Percentiles rank a stretch among this genome's conserved stretches.
These are phyloP conservation scores for Trichoderma orchidacearum DNA, from an alignment of 495 filamentous ascomycete species.

Conservation along the genomic window DNA sequence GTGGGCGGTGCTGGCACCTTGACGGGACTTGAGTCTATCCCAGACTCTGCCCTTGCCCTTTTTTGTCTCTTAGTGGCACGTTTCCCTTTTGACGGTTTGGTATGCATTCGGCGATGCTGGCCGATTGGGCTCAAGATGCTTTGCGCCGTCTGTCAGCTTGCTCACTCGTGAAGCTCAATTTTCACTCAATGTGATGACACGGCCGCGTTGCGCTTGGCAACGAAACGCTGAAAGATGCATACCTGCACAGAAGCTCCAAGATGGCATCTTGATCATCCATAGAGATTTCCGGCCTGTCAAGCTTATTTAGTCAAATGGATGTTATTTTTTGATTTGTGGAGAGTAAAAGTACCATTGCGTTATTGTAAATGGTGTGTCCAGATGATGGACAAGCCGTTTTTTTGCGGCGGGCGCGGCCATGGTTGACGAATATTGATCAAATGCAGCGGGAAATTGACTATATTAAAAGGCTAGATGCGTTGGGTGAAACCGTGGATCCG, in stretches of 20 bases:
- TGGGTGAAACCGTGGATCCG: no score
- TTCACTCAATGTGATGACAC: no score
- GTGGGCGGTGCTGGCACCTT: constrained; percentile 13
- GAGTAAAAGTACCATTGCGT: constrained; percentile 16
- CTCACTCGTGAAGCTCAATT: no score
- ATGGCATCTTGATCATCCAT: constrained; percentile 37
- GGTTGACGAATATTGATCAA: no score
- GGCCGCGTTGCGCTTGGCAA: no score
- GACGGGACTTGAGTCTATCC: background rate
- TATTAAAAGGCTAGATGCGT: background rate
- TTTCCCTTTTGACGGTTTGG: constrained; percentile 38
- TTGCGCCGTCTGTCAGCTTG: background rate
- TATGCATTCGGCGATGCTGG: constrained; percentile 30
- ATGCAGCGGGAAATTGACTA: background rate
- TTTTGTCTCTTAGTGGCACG: constrained; percentile 19
- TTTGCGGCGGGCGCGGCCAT: background rate
- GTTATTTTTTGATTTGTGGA: no score
- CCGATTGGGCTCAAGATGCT: constrained; percentile 47
- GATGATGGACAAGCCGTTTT: constrained; percentile 16
- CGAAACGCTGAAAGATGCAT: constrained; percentile 10
- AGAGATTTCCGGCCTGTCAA: constrained; percentile 32
- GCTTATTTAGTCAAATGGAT: background rate
- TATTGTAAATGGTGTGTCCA: constrained; percentile 26
- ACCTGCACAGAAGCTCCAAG: constrained; percentile 42
- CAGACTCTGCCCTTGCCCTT: background rate